Percentiles rank a stretch among this genome's conserved stretches.
Conservation (phyloP, 1,284 basidiomycete genomes). For the Irpex sp. region DNA sequence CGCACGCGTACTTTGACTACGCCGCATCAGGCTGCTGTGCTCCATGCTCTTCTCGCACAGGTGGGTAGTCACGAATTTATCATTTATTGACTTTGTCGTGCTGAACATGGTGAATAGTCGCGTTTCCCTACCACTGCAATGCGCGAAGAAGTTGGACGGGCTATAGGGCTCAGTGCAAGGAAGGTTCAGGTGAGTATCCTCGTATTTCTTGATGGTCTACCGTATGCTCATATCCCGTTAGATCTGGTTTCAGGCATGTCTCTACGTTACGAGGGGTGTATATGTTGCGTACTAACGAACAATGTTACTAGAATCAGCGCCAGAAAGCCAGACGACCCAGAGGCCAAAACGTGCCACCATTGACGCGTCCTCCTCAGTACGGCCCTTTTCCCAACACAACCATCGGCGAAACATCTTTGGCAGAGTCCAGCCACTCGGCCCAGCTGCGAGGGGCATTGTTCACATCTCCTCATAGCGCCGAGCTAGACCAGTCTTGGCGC, state of each 20-base stretch:
- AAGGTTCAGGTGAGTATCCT: slow-evolving; percentile 73
- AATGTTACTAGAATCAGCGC: slow-evolving; percentile 59
- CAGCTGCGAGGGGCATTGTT: slow-evolving; percentile 14
- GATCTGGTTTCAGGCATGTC: slow-evolving; percentile 82
- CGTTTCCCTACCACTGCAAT: slow-evolving; percentile 82
- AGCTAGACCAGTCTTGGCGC: not conserved
- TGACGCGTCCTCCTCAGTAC: slow-evolving; percentile 54
- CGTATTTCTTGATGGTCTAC: not conserved
- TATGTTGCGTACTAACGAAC: slow-evolving; percentile 17
- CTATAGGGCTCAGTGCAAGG: slow-evolving; percentile 79
- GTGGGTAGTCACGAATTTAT: slow-evolving; percentile 34
- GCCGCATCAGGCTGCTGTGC: slow-evolving; percentile 77
- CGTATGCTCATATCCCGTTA: slow-evolving; percentile 26
- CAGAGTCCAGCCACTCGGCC: slow-evolving; percentile 16
- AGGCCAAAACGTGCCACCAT: slow-evolving; percentile 35
- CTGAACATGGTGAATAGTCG: slow-evolving; percentile 44
- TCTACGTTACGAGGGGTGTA: slow-evolving; percentile 10
- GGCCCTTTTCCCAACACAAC: slow-evolving; percentile 48
- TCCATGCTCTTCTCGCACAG: slow-evolving; percentile 77
- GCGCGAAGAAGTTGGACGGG: slow-evolving; percentile 78
- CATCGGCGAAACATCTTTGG: slow-evolving; percentile 12
- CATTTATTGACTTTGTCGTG: slow-evolving; percentile 4
- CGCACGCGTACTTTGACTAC: slow-evolving; percentile 79
- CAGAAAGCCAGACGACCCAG: slow-evolving; percentile 76
- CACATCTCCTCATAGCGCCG: not conserved